phyloP scores from a whole-genome alignment of 208 protist species.

The Wallacemonas sp. region DNA sequence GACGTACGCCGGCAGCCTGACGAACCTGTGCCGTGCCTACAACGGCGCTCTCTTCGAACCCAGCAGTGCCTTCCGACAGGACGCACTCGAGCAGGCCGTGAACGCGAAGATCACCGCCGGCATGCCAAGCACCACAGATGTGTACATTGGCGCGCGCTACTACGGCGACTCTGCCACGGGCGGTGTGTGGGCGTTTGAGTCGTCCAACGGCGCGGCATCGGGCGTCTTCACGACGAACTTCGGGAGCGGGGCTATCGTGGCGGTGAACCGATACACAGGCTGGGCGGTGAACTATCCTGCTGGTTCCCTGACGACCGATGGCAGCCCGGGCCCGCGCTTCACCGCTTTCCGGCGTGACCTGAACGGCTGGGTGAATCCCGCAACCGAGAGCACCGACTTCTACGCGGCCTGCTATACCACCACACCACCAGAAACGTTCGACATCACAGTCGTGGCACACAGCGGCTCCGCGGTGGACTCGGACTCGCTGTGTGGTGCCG shows the following conservation, averaged over 20 bases:
- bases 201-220: not conserved
- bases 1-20: constrained; percentile 5
- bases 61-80: not conserved
- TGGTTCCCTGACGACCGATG: not conserved
- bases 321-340: not conserved
- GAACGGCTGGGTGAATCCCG: constrained; percentile 10
- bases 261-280: not conserved
- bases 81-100: not conserved
- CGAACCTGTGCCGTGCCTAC: constrained; percentile 9
- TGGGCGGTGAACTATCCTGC: not conserved
- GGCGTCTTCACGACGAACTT: not conserved
- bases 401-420: constrained; percentile 8
- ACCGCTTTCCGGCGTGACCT: not conserved
- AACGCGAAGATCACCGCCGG: not conserved
- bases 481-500: not conserved
- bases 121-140: not conserved
- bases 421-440: not conserved
- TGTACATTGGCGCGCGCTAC: constrained; percentile 16
- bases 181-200: constrained; percentile 9
- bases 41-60: constrained; percentile 2
- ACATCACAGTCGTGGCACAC: not conserved
- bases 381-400: not conserved
- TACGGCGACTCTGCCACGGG: not conserved
- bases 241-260: not conserved
- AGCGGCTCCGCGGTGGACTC: not conserved